Base-by-base conservation (phyloP, 2,329 filamentous ascomycete species). In the Xylariaceae sp. region DNA sequence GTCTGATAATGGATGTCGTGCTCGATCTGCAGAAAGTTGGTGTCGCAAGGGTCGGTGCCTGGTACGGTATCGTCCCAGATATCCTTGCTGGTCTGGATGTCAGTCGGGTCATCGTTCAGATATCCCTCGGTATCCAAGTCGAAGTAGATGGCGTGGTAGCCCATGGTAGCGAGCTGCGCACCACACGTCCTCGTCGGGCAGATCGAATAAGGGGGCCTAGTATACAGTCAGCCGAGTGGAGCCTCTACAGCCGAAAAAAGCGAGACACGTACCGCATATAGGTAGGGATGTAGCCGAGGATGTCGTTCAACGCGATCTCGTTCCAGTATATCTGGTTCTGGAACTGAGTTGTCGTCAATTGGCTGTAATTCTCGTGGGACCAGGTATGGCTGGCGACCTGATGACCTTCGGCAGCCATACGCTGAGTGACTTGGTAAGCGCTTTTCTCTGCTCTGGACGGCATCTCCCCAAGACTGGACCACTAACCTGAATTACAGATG, bases 1-100 rank as follows among this genome's bases (percentile, higher is more conserved):
- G 62, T 63, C 51, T 68, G 62, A 31, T 63, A 55, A 47, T 71
- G 67, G 37, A 71, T 67, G 50, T 73, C 69, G 48, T 73, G 70
- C 46, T 73, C 62, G 41, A 64, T 60, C 38, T 59, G 48, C 43
- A 60, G 49, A 34, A 50, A 60, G 35, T 45, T 54, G n/a, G 46
- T 53, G 11, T 48, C 51, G 38, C 55, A 57, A 7, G 57, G 51
- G 44, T 52, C 48, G 5, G 50, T 53, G 5, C 52, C 55, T 15
- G 56, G 51, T 2, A 63, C 50, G 15, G 56, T 53, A n/a, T 52
- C 52, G 36, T 63, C 60, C 59, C 59, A 63, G 37, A 63, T 62
- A 34, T 62, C 53, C 42, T 63, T 63, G 50, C 57, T 60, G 9
- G 33, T 44, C 34, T 61, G 52, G 38, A 68, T 69, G 38, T 54